Conservation (phyloP, 2,329 filamentous ascomycete genomes). For the Penicillium verrucosum region DNA sequence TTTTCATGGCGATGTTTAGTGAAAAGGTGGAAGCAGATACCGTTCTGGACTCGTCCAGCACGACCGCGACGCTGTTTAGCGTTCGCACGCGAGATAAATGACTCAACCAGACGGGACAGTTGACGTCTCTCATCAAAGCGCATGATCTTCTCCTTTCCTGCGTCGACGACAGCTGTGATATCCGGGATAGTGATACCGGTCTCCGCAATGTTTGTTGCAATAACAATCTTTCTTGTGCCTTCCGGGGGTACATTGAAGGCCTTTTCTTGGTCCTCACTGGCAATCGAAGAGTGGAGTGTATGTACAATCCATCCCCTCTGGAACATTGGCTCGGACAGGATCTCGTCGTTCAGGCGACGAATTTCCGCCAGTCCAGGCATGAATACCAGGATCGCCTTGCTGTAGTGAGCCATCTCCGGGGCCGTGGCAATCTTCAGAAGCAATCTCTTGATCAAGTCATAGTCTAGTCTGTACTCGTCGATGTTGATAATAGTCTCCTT, state of each 20-base stretch:
- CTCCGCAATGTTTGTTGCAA: constrained; percentile 97
- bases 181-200: constrained; percentile 98
- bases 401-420: constrained; percentile 65
- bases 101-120: constrained; percentile 84
- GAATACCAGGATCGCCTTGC: constrained; percentile 91
- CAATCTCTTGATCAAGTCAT: constrained; percentile 76
- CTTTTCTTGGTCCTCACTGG: constrained; percentile 91
- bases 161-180: constrained; percentile 94
- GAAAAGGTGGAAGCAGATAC: constrained; percentile 93
- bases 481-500: constrained; percentile 70
- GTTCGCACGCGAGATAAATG: constrained; percentile 92
- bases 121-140: constrained; percentile 87
- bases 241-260: constrained; percentile 82
- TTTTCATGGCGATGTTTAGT: constrained; percentile 85
- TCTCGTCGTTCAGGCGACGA: constrained; percentile 77
- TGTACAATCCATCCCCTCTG: constrained; percentile 77
- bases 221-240: constrained; percentile 84
- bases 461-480: constrained; percentile 90
- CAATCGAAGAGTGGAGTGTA: constrained; percentile 89
- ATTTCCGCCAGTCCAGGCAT: constrained; percentile 94
- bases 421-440: constrained; percentile 72
- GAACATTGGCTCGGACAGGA: constrained; percentile 74
- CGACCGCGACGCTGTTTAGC: constrained; percentile 91
- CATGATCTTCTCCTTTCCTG: constrained; percentile 97
- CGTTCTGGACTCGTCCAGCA: constrained; percentile 92